Conservation (phyloP, 257 asterid species). For the Rehmannia glutinosa region DNA sequence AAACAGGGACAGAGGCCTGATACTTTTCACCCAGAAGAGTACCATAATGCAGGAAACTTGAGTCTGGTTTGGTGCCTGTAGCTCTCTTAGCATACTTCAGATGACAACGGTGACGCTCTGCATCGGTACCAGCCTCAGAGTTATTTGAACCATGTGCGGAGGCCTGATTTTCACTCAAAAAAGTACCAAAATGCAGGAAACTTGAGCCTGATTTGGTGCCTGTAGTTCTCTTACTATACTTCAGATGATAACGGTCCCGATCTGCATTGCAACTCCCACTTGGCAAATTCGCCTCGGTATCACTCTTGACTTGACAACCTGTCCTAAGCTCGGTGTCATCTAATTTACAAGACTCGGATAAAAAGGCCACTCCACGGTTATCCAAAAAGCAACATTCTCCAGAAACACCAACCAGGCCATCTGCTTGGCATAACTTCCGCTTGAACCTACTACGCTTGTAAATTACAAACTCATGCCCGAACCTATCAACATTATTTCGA, state of each 20-base stretch:
- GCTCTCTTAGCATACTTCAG: constrained; percentile 50
- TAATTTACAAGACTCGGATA: constrained; percentile 21
- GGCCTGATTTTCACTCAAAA: constrained; percentile 19
- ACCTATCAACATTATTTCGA: constrained; percentile 12
- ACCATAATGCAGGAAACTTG: constrained; percentile 8
- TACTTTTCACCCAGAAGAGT: constrained; percentile 22
- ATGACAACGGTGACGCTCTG: constrained; percentile 30
- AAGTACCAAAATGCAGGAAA: constrained; percentile 10
- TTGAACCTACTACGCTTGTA: constrained; percentile 36
- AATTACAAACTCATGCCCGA: constrained; percentile 14
- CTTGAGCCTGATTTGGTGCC: constrained; percentile 20
- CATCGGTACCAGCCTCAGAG: not conserved
- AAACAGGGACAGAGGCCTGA: constrained; percentile 12
- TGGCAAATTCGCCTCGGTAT: constrained; percentile 17
- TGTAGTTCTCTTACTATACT: constrained; percentile 42
- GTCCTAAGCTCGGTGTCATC: constrained; percentile 17
- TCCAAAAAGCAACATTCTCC: constrained; percentile 24
- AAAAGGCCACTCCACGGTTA: constrained; percentile 14
- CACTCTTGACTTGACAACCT: constrained; percentile 18
- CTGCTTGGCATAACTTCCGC: constrained; percentile 32
- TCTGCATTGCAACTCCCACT: constrained; percentile 25
- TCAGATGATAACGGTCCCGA: constrained; percentile 35
- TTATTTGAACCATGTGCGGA: constrained; percentile 13
- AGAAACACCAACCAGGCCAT: constrained; percentile 21
- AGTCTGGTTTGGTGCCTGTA: constrained; percentile 18